A percentile compares a stretch with the other conserved stretches of the same genome.
phyloP scores from a whole-genome alignment of 257 asterid genomes.

The Perilla frutescens region DNA sequence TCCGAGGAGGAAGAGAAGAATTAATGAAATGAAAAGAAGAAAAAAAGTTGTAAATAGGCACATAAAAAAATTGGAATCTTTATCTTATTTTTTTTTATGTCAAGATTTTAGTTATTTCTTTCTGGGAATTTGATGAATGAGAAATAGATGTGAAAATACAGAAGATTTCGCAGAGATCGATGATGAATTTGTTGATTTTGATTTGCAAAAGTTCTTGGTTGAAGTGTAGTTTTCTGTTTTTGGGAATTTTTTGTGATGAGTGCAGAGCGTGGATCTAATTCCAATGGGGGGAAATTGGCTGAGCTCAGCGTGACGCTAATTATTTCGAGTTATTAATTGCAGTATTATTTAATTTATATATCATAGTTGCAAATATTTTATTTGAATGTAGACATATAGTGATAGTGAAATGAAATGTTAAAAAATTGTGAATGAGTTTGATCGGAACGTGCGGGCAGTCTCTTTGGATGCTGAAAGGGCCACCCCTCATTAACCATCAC shows the following conservation, averaged over 20 bases:
- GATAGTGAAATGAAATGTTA: constrained; percentile 34
- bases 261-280: constrained; percentile 46
- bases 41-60: constrained; percentile 26
- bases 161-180: constrained; percentile 11
- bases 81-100: not conserved
- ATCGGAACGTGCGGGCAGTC: constrained; percentile 26
- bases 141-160: constrained; percentile 2
- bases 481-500: constrained; percentile 27
- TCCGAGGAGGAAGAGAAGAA: constrained; percentile 60
- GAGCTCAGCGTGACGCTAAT: constrained; percentile 32
- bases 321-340: constrained; percentile 11
- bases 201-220: constrained; percentile 1
- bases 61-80: constrained; percentile 6
- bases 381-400: not conserved
- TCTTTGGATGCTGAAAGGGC: constrained; percentile 38
- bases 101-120: not conserved
- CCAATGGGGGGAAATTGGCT: constrained; percentile 32
- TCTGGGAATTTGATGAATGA: constrained; percentile 11
- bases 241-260: constrained; percentile 25
- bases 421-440: not conserved
- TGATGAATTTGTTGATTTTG: constrained; percentile 24
- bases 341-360: not conserved
- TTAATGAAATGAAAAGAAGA: constrained; percentile 31
- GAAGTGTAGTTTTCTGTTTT: constrained; percentile 12
- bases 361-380: not conserved